A percentile compares a stretch with the other conserved stretches of the same genome.
Conservation (phyloP, 805 yeast genomes). For the Candida glaebosa region DNA sequence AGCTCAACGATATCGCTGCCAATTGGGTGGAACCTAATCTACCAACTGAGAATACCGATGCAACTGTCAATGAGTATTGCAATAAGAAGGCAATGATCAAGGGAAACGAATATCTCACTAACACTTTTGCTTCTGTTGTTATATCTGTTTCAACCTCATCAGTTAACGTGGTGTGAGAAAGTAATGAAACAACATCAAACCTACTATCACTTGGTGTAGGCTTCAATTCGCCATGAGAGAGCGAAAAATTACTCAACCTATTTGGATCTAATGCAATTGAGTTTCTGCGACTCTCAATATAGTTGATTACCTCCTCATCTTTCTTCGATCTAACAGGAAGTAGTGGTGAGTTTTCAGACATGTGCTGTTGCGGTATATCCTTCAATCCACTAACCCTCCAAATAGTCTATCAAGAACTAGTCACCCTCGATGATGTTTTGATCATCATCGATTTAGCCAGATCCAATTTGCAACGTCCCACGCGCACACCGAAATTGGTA, state of each 20-base stretch:
- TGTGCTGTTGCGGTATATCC: too few relatives aligned
- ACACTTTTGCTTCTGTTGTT: slow-evolving; percentile 34
- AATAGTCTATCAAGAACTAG: too few relatives aligned
- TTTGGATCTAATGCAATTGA: slow-evolving; percentile 34
- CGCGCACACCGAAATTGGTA: not conserved
- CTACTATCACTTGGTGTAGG: slow-evolving; percentile 9
- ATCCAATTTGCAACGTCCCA: not conserved
- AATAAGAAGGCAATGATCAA: slow-evolving; percentile 62
- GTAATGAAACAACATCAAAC: slow-evolving; percentile 18
- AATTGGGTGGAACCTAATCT: slow-evolving; percentile 66
- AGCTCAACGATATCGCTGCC: slow-evolving; percentile 72
- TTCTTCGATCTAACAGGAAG: not conserved
- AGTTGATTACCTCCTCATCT: slow-evolving; percentile 33
- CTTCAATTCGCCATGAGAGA: slow-evolving; percentile 2
- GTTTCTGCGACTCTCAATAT: slow-evolving; percentile 36
- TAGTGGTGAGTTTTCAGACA: slow-evolving; percentile 4
- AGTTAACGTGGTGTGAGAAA: slow-evolving; percentile 18
- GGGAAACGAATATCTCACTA: slow-evolving; percentile 49
- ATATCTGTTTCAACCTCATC: slow-evolving; percentile 44
- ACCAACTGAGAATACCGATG: slow-evolving; percentile 76
- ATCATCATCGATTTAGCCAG: not conserved
- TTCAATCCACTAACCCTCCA: too few relatives aligned
- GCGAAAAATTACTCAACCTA: slow-evolving; percentile 7
- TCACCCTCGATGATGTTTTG: not conserved
- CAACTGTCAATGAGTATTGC: slow-evolving; percentile 71